A percentile compares a stretch with the other conserved stretches of the same genome.
These are phyloP conservation scores for Backusella westeae DNA, from an alignment of 192 early-diverging fungal genomes.

Conservation along the genomic window DNA sequence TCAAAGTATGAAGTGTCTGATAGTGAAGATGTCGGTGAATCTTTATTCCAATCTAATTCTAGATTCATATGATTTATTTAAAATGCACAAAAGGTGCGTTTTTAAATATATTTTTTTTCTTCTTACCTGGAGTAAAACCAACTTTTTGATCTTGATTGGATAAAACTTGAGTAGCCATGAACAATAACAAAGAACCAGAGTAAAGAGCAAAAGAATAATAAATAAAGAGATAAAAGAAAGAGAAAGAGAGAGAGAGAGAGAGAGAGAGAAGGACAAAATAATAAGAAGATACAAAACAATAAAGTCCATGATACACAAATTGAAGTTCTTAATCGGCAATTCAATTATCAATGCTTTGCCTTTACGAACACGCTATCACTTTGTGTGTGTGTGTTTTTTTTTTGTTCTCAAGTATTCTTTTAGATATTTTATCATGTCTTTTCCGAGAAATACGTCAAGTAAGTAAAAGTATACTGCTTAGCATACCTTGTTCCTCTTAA, in stretches of 20 bases:
- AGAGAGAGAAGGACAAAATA: background rate
- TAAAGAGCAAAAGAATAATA: background rate
- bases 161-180: background rate
- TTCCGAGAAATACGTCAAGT: background rate
- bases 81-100: background rate
- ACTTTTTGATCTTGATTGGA: background rate
- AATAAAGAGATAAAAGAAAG: background rate
- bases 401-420: background rate
- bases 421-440: background rate
- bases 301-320: background rate
- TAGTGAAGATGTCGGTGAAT: constrained; percentile 5
- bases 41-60: background rate
- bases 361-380: background rate
- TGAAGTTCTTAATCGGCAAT: background rate
- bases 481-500: no score
- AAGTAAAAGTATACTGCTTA: background rate
- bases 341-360: background rate
- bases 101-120: background rate
- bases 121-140: background rate
- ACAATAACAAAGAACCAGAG: background rate
- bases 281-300: background rate
- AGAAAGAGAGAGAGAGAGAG: background rate
- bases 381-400: background rate
- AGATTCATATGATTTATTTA: constrained; percentile 1
- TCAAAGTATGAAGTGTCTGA: background rate